phyloP scores from a whole-genome alignment of 306 rosid species.

The Quercus mongolica region DNA sequence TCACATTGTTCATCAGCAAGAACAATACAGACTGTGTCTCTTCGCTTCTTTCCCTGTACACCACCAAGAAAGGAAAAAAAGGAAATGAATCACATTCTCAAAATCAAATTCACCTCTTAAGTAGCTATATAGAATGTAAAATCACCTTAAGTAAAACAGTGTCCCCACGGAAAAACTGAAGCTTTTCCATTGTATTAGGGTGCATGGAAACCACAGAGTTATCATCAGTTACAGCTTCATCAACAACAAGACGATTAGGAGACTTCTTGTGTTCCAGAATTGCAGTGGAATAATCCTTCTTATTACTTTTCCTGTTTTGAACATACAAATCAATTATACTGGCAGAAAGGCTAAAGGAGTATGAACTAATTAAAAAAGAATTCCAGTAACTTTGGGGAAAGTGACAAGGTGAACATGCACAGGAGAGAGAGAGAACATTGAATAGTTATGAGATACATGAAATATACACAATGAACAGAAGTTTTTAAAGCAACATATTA shows the following conservation, averaged over 20 bases:
- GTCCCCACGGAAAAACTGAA: slow-evolving; percentile 53
- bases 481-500: background rate
- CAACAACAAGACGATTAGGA: slow-evolving; percentile 62
- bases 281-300: slow-evolving; percentile 60
- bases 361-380: background rate
- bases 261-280: slow-evolving; percentile 64
- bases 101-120: background rate
- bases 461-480: no score
- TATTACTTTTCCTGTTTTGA: slow-evolving; percentile 36
- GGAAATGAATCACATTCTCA: background rate
- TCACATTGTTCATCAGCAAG: slow-evolving; percentile 59
- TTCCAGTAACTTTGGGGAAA: background rate
- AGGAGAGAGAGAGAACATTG: background rate
- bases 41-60: slow-evolving; percentile 58
- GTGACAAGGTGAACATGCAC: background rate
- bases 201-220: slow-evolving; percentile 58
- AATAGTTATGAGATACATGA: no score
- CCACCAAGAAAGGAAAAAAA: background rate
- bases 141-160: slow-evolving; percentile 53
- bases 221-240: slow-evolving; percentile 57
- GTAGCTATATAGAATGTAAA: background rate
- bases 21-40: slow-evolving; percentile 59
- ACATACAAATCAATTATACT: background rate
- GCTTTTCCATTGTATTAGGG: slow-evolving; percentile 57
- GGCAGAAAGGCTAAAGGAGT: background rate